phyloP scores from a whole-genome alignment of 768 basidiomycete genomes.

The Candolleomyces eurysporus region DNA sequence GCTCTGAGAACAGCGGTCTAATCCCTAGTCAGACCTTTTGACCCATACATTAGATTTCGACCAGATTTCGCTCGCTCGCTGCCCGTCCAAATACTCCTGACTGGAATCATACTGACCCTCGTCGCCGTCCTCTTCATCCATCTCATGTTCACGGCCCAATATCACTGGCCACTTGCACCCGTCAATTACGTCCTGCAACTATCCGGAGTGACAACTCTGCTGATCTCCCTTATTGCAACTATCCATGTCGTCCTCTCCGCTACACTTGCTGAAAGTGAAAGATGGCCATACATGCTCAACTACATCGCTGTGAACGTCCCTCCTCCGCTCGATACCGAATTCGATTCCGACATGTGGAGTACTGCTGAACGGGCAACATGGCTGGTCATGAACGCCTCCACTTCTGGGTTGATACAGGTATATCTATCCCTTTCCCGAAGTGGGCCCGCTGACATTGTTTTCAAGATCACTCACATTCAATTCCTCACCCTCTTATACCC shows the following conservation, averaged over 20 bases:
- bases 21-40: slow-evolving; percentile 18
- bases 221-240: slow-evolving; percentile 75
- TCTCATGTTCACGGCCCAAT: slow-evolving; percentile 91
- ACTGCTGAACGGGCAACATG: slow-evolving; percentile 67
- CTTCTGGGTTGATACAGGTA: slow-evolving; percentile 84
- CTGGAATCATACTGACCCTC: slow-evolving; percentile 82
- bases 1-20: too few species aligned
- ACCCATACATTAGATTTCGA: slow-evolving; percentile 78
- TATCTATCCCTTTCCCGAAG: slow-evolving; percentile 18
- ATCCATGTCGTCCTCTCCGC: slow-evolving; percentile 70
- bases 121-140: slow-evolving; percentile 85
- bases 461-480: slow-evolving; percentile 93
- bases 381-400: slow-evolving; percentile 86
- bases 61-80: slow-evolving; percentile 86
- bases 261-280: slow-evolving; percentile 57
- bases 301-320: slow-evolving; percentile 85
- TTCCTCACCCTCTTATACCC: slow-evolving; percentile 95
- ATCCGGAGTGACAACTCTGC: slow-evolving; percentile 75
- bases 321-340: slow-evolving; percentile 35
- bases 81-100: slow-evolving; percentile 86
- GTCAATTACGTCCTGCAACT: slow-evolving; percentile 92
- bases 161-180: slow-evolving; percentile 91
- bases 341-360: slow-evolving; percentile 51
- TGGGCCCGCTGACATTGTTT: background rate
- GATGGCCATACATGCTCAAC: slow-evolving; percentile 95